Percentiles rank a stretch among this genome's conserved stretches.
phyloP scores from a whole-genome alignment of 169 alveolate genomes.

The Plasmodium blacklocki region DNA sequence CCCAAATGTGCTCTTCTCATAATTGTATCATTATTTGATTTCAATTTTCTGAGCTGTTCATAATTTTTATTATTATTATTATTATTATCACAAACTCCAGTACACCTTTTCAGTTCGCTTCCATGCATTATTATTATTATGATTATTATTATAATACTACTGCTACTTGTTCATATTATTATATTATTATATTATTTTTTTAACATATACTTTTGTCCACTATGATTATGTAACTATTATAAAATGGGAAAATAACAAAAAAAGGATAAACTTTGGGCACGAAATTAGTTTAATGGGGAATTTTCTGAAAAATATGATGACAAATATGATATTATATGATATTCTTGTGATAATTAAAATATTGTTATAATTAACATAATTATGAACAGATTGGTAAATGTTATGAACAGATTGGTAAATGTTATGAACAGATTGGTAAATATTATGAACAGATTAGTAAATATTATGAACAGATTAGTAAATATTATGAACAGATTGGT shows the following conservation, averaged over 20 bases:
- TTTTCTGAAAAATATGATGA: too few species aligned
- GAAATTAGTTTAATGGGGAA: background rate
- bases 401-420: too few species aligned
- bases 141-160: background rate
- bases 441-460: too few species aligned
- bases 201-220: background rate
- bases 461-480: too few species aligned
- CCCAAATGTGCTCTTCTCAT: too few species aligned
- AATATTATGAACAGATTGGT: too few species aligned
- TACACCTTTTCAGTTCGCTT: background rate
- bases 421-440: too few species aligned
- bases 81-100: background rate
- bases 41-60: background rate
- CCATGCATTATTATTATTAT: background rate
- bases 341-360: too few species aligned
- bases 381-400: too few species aligned
- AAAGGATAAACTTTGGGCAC: background rate
- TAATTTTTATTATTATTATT: conserved; percentile 1
- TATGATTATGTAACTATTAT: background rate
- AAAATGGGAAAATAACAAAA: background rate
- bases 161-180: background rate
- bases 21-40: background rate
- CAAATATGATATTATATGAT: too few species aligned
- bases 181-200: conserved; percentile 4
- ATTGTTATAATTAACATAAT: too few species aligned